Base-by-base conservation (phyloP, 225 moss, liverwort and hornwort genomes). In the Polytrichum commune region DNA sequence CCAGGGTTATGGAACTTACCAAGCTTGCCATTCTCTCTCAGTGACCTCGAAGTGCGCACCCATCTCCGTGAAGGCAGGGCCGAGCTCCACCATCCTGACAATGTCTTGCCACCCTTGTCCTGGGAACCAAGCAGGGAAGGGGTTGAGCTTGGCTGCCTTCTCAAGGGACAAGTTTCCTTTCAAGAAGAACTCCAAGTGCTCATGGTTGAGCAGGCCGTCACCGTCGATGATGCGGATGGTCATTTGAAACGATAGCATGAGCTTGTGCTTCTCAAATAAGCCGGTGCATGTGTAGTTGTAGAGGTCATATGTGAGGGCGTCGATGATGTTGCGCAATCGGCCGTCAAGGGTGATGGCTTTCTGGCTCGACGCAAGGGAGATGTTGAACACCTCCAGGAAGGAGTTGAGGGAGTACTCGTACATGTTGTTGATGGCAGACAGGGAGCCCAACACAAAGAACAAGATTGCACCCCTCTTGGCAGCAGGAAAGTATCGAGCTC, bases 91-190 rank as follows among this genome's bases (percentile, higher is more conserved):
- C 78, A 96, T 67, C 1, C 83, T 30, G 73, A 90, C 74, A 74
- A 96, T 85, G 29, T 96, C 93, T 72, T 96, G 93, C 96, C 96
- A 96, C 18, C 93, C 93, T 78, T 96, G 91, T 55, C 93, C 85
- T 1, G 86, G 89, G n/a, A 93, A 89, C 96, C 96, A 96, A 28
- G 79, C 62, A 23, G 79, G 70, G 64, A 63, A 91, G 7, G 93
- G 96, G 65, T 91, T 93, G 10, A 62, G 58, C 29, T 85, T 82
- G 20, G 81, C 46, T 0, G 84, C 54, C 73, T 92, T 93, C 13
- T 89, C 89, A 1, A 96, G 80, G 8, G 92, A 90, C 0, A 96
- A 73, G 33, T 96, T 96, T 4, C 96, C 96, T 5, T 96, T 96
- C 0, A 96, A 84, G 60, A 96, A 96, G 55, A 96, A 93, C 46